Conservation (phyloP, 1,139 yeast species). For the Geotrichum histeridarum region DNA sequence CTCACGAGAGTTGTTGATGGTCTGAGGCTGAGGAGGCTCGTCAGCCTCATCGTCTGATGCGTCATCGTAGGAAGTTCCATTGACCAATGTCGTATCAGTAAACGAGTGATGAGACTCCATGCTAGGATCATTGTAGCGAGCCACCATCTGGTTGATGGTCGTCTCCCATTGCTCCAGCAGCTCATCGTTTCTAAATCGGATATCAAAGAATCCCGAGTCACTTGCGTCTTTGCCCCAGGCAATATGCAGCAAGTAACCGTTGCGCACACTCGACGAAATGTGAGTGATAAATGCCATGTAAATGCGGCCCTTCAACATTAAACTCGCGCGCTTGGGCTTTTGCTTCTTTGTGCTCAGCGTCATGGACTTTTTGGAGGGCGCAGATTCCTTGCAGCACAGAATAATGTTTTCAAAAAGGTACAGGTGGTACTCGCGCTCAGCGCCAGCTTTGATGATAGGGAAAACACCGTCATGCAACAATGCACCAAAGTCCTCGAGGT, state of each 20-base stretch:
- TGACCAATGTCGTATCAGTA: constrained; percentile 18
- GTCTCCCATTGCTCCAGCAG: constrained; percentile 36
- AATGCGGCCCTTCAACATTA: constrained; percentile 41
- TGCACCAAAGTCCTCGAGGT: constrained; percentile 76
- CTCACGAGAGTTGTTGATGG: constrained; percentile 2
- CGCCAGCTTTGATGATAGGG: constrained; percentile 65
- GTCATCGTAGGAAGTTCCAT: constrained; percentile 25
- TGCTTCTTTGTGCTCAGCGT: constrained; percentile 30
- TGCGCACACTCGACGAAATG: constrained; percentile 28
- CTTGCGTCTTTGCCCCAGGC: constrained; percentile 38
- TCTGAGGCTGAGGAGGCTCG: not conserved
- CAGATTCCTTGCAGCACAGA: constrained; percentile 61
- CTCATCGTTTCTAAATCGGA: constrained; percentile 37
- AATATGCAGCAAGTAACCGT: constrained; percentile 33
- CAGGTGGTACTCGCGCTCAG: constrained; percentile 83
- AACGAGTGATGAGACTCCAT: constrained; percentile 1
- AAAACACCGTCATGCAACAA: constrained; percentile 72
- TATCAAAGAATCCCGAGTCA: constrained; percentile 37
- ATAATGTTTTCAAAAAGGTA: constrained; percentile 84
- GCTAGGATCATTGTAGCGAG: constrained; percentile 25
- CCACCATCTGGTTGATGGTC: constrained; percentile 32
- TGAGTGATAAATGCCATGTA: constrained; percentile 39
- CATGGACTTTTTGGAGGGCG: constrained; percentile 31
- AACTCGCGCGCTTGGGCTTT: constrained; percentile 24
- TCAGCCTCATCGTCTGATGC: constrained; percentile 22